Evolutionary conservation across 1,139 yeast genomes (phyloP), one percentile per base, ranked within the genome.

Genomic region (Candida freyschussii): DNA sequence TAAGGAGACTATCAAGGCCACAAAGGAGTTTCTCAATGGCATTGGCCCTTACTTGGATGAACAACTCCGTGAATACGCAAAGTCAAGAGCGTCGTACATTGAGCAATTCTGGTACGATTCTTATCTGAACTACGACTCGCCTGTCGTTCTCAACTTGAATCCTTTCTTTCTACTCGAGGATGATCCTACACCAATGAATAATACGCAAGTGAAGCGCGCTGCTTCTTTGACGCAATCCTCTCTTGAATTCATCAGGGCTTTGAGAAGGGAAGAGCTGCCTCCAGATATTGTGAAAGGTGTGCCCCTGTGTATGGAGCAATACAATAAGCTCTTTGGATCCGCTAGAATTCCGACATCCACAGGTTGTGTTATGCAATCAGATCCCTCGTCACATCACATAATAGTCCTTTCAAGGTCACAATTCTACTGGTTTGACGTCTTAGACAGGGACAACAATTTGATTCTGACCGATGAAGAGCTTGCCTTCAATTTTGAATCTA

Each of bases 91-190:
- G 34, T 79, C 93, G 8, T 86, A 81, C 57, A 86, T 86, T 43
- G 96, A 86, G 58, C 95, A 86, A 56, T 86, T 86, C 56, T 86
- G 96, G 96, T 85, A 78, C 56, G 96, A 86, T 54, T 76, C 95
- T 3, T 86, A 86, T 57, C 67, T 86, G 44, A 79, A 78, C 56
- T 83, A 83, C 55, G 96, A 86, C 58, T 81, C 86, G 17, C 95
- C 89, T 0, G 95, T 86, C 30, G 96, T 86, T 18, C 67, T 86
- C 41, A 86, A 86, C 57, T 69, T 86, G 47, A 86, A 86, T 52
- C 96, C 96, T 0, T 86, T 84, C 53, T 85, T 86, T 56, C 69
- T 85, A 43, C 69, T 86, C 41, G 95, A 86, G 57, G 96, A 86
- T 53, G 96, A 86, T 50, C 94, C 95, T 1, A 85, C 91, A 36